These are phyloP conservation scores for Phytophthora podocarpi DNA, from an alignment of 352 stramenopile genomes.

Conservation along the genomic window DNA sequence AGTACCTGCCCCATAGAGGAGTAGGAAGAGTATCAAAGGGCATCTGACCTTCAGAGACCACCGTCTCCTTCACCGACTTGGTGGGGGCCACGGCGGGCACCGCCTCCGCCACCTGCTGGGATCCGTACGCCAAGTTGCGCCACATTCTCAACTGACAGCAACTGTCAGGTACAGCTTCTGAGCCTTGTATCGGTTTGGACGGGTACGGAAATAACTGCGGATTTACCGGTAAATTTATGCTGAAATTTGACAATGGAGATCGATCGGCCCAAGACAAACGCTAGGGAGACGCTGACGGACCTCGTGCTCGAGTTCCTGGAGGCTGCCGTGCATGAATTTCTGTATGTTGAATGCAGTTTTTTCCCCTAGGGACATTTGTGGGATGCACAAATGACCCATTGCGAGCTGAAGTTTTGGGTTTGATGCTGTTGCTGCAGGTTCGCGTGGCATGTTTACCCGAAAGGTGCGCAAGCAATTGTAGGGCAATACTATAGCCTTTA, in stretches of 20 bases:
- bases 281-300: conserved; percentile 47
- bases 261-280: conserved; percentile 15
- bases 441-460: conserved; percentile 56
- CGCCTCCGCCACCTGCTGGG: conserved; percentile 70
- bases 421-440: conserved; percentile 45
- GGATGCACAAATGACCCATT: neutral
- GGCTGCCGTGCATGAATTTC: conserved; percentile 72
- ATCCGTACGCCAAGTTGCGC: conserved; percentile 85
- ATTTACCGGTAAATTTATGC: no score
- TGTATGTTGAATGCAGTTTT: conserved; percentile 46
- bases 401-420: conserved; percentile 6
- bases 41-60: conserved; percentile 62
- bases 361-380: neutral
- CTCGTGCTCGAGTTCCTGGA: conserved; percentile 83
- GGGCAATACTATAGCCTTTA: neutral
- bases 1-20: no score
- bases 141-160: conserved; percentile 43
- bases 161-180: no score
- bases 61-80: conserved; percentile 56
- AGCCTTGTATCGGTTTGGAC: no score
- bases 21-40: no score
- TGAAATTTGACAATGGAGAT: conserved; percentile 28
- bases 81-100: conserved; percentile 65
- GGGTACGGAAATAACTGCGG: no score
- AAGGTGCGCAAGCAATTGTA: conserved; percentile 36